Percentiles rank a stretch among this genome's conserved stretches.
phyloP scores from a whole-genome alignment of 345 rosid species.

The Cardiospermum halicacabum region DNA sequence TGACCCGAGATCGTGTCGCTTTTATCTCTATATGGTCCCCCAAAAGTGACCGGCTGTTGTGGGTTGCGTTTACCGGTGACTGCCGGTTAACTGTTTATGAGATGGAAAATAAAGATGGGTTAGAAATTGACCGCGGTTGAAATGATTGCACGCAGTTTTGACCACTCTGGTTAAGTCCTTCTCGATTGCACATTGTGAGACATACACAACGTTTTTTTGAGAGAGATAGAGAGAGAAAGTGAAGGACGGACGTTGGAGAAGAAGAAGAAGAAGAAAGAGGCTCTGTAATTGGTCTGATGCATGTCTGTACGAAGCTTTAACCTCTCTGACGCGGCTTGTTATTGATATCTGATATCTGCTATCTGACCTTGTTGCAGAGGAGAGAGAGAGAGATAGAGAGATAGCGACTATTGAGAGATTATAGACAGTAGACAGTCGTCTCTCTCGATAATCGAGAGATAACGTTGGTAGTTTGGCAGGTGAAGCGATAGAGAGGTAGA shows the following conservation, averaged over 20 bases:
- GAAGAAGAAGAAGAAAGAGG: conserved; percentile 20
- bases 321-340: conserved; percentile 18
- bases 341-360: conserved; percentile 30
- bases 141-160: conserved; percentile 56
- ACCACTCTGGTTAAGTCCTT: conserved; percentile 57
- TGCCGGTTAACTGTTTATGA: conserved; percentile 31
- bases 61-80: conserved; percentile 33
- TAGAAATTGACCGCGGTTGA: conserved; percentile 80
- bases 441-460: conserved; percentile 26
- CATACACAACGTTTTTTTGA: conserved; percentile 13
- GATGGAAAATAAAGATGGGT: conserved; percentile 26
- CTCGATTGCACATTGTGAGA: conserved; percentile 10
- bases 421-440: no score
- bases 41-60: conserved; percentile 28
- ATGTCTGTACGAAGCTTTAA: conserved; percentile 28
- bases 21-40: conserved; percentile 29
- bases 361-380: conserved; percentile 20
- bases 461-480: conserved; percentile 23
- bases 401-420: conserved; percentile 27
- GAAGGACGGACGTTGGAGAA: no score
- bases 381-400: conserved; percentile 16
- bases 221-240: conserved; percentile 21
- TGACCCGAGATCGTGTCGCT: conserved; percentile 17
- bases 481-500: conserved; percentile 2
- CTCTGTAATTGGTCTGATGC: conserved; percentile 20